Conservation (phyloP, 1,284 basidiomycete species). For the Fomes fomentarius region DNA sequence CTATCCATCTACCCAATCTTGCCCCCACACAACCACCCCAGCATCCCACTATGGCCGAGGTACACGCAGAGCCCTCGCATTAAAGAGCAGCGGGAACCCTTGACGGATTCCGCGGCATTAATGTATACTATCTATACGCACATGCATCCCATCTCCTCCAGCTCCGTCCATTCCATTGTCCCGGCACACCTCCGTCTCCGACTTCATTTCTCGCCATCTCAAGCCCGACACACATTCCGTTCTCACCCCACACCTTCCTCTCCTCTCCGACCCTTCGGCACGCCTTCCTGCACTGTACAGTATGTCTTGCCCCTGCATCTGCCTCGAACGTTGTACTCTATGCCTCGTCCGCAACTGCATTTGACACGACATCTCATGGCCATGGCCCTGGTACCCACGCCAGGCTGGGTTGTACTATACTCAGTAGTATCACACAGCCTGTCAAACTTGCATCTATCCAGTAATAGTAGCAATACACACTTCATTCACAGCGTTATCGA, state of each 20-base stretch:
- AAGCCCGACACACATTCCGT: neutral
- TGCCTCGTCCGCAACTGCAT: neutral
- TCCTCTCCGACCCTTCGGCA: neutral
- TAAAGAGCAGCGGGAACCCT: conserved; percentile 11
- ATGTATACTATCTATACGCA: conserved; percentile 23
- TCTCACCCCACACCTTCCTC: neutral
- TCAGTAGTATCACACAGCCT: neutral
- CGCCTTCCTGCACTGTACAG: neutral
- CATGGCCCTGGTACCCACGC: neutral
- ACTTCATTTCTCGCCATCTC: conserved; percentile 3
- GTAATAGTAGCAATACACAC: conserved; percentile 4
- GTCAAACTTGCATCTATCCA: neutral
- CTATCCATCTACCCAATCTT: neutral
- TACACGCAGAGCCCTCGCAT: conserved; percentile 11
- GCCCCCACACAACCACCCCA: neutral
- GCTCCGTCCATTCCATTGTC: neutral
- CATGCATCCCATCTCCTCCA: conserved; percentile 15
- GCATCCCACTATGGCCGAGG: conserved; percentile 12
- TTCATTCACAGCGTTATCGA: neutral
- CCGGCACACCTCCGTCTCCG: neutral
- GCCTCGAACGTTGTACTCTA: neutral
- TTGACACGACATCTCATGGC: neutral
- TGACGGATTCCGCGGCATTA: conserved; percentile 19
- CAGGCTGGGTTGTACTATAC: neutral
- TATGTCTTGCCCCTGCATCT: neutral